Evolutionary conservation across 2,329 filamentous ascomycete genomes (phyloP).

Genomic region (Aspergillus sp.): DNA sequence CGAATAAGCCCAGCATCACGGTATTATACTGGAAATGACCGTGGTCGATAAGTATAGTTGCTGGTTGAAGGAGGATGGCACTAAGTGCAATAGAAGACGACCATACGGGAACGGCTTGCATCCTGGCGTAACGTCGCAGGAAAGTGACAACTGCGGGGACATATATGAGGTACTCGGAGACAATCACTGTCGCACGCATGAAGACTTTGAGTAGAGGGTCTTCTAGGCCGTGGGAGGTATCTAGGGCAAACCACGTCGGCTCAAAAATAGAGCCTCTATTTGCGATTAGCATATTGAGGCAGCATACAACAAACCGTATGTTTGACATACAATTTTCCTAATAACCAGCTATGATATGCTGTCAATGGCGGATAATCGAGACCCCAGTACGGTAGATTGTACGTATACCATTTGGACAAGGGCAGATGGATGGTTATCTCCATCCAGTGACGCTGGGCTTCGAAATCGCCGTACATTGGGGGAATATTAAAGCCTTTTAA

Average conservation of each 20-base stretch:
- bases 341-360: conserved; percentile 96
- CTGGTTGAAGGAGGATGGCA: conserved; percentile 89
- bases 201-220: conserved; percentile 82
- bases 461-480: conserved; percentile 95
- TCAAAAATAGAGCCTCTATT: conserved; percentile 70
- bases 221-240: conserved; percentile 77
- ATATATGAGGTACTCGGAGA: conserved; percentile 89
- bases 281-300: conserved; percentile 15
- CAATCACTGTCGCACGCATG: conserved; percentile 88
- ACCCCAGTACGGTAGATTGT: conserved; percentile 96
- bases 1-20: conserved; percentile 90
- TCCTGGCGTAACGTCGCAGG: conserved; percentile 73
- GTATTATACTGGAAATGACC: conserved; percentile 98
- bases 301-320: conserved; percentile 2
- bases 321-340: conserved; percentile 70
- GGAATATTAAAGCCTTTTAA: conserved; percentile 69
- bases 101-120: conserved; percentile 77
- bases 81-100: conserved; percentile 80
- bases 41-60: conserved; percentile 88
- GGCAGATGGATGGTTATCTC: conserved; percentile 88
- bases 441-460: conserved; percentile 99
- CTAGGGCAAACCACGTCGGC: conserved; percentile 82
- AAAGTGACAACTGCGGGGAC: conserved; percentile 84
- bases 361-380: conserved; percentile 96
- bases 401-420: conserved; percentile 94